Evolutionary conservation across 768 basidiomycete species (phyloP).

Genomic region (Hygrophorus russula): DNA sequence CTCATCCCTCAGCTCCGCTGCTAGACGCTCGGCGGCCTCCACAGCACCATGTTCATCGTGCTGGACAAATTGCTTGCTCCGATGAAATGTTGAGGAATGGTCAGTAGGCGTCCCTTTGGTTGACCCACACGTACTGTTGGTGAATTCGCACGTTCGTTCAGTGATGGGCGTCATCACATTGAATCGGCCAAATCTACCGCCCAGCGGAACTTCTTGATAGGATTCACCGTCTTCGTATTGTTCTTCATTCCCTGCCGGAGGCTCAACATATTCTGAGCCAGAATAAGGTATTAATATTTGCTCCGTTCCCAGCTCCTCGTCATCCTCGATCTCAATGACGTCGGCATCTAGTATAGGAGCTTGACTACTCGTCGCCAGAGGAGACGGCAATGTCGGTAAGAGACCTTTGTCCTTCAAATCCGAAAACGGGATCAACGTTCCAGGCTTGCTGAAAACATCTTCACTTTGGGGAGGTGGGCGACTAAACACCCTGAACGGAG

Average conservation of each 20-base stretch:
- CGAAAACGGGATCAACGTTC: slow-evolving; percentile 27
- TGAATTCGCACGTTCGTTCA: slow-evolving; percentile 83
- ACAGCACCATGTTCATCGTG: slow-evolving; percentile 36
- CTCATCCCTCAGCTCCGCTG: slow-evolving; percentile 32
- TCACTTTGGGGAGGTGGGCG: slow-evolving; percentile 45
- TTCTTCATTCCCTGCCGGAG: slow-evolving; percentile 10
- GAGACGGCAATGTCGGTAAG: not conserved
- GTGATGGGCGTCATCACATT: slow-evolving; percentile 97
- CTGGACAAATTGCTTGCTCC: slow-evolving; percentile 3
- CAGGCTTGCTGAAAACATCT: slow-evolving; percentile 34
- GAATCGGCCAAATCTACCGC: slow-evolving; percentile 72
- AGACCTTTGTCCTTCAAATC: not conserved
- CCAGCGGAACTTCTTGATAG: slow-evolving; percentile 43
- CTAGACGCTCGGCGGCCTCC: slow-evolving; percentile 40
- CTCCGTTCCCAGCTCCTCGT: slow-evolving; percentile 8
- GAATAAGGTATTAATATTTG: slow-evolving; percentile 16
- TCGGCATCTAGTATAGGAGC: not conserved
- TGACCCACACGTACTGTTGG: slow-evolving; percentile 42
- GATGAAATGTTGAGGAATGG: slow-evolving; percentile 18
- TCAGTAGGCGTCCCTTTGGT: slow-evolving; percentile 30
- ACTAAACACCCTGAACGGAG: slow-evolving; percentile 61
- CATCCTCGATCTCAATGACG: slow-evolving; percentile 13
- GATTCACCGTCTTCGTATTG: slow-evolving; percentile 27
- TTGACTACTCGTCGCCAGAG: no score
- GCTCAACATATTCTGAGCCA: slow-evolving; percentile 7